Percentiles rank a stretch among this genome's conserved stretches.
phyloP scores from a whole-genome alignment of 805 yeast genomes.

The Sungouiozyma ichnusensis region DNA sequence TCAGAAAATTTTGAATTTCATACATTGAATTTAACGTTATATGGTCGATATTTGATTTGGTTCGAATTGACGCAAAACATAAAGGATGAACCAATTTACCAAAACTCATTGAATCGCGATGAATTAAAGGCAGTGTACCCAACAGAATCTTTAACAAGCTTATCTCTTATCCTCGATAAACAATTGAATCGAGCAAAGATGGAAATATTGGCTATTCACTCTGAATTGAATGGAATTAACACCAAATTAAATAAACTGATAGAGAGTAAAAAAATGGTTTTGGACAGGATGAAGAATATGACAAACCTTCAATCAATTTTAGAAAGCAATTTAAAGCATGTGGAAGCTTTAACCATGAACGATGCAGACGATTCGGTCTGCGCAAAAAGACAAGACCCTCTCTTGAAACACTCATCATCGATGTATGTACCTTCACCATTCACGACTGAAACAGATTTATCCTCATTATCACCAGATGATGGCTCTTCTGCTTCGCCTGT shows the following conservation, averaged over 20 bases:
- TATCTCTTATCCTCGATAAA: conserved; percentile 33
- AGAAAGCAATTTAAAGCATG: not conserved
- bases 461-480: conserved; percentile 1
- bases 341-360: too few relatives aligned
- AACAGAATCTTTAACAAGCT: conserved; percentile 29
- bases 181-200: conserved; percentile 46
- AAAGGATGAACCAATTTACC: not conserved
- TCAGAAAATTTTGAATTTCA: too few relatives aligned
- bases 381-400: too few relatives aligned
- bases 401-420: not conserved
- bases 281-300: not conserved
- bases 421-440: conserved; percentile 1
- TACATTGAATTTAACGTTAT: not conserved
- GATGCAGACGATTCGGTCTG: too few relatives aligned
- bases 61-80: not conserved
- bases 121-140: conserved; percentile 26
- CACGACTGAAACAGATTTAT: not conserved
- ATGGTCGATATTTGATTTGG: not conserved
- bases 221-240: conserved; percentile 55
- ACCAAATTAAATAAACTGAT: conserved; percentile 39
- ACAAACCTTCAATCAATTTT: not conserved
- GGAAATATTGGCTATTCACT: conserved; percentile 52
- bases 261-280: conserved; percentile 30
- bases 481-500: not conserved
- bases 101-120: conserved; percentile 2